Evolutionary conservation across 192 early-diverging fungal genomes (phyloP).

Genomic region (Chytriomyces sp.): DNA sequence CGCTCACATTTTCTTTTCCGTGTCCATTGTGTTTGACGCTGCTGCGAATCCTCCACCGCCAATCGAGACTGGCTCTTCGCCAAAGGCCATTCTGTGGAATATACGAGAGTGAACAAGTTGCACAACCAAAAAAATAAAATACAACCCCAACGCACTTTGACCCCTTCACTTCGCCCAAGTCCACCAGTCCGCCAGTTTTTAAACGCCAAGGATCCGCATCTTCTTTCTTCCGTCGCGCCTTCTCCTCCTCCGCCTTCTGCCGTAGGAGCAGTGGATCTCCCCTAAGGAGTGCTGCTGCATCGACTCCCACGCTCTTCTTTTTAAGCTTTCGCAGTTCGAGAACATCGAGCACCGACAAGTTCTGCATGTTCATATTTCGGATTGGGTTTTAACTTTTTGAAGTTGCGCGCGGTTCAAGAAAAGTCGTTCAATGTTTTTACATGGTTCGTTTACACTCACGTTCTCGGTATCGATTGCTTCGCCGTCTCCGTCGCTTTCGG

Average conservation of each 20-base stretch:
- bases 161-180: conserved; percentile 51
- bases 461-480: neutral
- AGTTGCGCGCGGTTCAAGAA: neutral
- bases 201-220: conserved; percentile 62
- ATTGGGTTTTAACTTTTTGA: neutral
- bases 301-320: conserved; percentile 5
- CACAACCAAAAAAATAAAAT: conserved; percentile 25
- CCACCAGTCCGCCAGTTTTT: conserved; percentile 60
- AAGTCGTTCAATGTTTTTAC: neutral
- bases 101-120: neutral
- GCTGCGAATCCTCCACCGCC: conserved; percentile 30
- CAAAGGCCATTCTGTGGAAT: conserved; percentile 13
- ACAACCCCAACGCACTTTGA: conserved; percentile 10
- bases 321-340: conserved; percentile 25
- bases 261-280: conserved; percentile 16
- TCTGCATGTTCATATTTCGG: neutral
- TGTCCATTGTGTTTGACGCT: conserved; percentile 50
- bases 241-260: conserved; percentile 7
- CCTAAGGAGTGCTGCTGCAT: conserved; percentile 2
- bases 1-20: conserved; percentile 48
- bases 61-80: neutral
- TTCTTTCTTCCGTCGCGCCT: conserved; percentile 44
- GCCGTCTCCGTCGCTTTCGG: neutral
- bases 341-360: conserved; percentile 4
- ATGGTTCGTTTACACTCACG: neutral